A percentile compares a stretch with the other conserved stretches of the same genome.
Conservation (phyloP, 2,329 filamentous ascomycete genomes). For the Epichloe gansuensis region DNA sequence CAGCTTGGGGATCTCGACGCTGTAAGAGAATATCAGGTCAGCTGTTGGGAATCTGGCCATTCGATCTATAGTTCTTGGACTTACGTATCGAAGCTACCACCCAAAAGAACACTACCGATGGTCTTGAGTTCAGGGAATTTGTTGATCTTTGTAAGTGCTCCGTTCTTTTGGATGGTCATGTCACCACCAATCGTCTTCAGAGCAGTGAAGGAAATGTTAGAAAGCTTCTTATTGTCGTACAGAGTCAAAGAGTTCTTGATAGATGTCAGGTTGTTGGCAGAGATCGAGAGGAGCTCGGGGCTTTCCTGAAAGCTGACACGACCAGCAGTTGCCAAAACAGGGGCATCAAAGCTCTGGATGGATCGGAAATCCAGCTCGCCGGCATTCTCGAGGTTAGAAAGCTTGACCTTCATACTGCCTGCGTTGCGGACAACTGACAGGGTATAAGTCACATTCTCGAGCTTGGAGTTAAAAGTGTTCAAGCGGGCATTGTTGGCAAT, state of each 20-base stretch:
- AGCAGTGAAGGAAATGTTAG: constrained; percentile 64
- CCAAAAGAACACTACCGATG: constrained; percentile 75
- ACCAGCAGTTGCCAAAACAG: constrained; percentile 53
- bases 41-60: background rate
- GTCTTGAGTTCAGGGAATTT: constrained; percentile 56
- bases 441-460: constrained; percentile 60
- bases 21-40: constrained; percentile 21
- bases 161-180: constrained; percentile 86
- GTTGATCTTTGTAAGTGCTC: constrained; percentile 50
- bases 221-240: constrained; percentile 47
- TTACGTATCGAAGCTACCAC: constrained; percentile 74
- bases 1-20: constrained; percentile 57
- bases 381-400: constrained; percentile 63
- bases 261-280: constrained; percentile 45
- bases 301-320: constrained; percentile 79
- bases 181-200: constrained; percentile 63
- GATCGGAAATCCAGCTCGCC: constrained; percentile 50
- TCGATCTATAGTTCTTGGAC: constrained; percentile 22
- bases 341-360: constrained; percentile 60
- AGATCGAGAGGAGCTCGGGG: constrained; percentile 54
- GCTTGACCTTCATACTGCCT: constrained; percentile 53
- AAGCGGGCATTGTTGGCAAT: constrained; percentile 88
- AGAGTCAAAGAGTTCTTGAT: constrained; percentile 47
- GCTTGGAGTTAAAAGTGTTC: constrained; percentile 60
- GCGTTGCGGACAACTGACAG: constrained; percentile 75